These are phyloP conservation scores for Candida suzukii DNA, from an alignment of 805 yeast species.

Conservation along the genomic window DNA sequence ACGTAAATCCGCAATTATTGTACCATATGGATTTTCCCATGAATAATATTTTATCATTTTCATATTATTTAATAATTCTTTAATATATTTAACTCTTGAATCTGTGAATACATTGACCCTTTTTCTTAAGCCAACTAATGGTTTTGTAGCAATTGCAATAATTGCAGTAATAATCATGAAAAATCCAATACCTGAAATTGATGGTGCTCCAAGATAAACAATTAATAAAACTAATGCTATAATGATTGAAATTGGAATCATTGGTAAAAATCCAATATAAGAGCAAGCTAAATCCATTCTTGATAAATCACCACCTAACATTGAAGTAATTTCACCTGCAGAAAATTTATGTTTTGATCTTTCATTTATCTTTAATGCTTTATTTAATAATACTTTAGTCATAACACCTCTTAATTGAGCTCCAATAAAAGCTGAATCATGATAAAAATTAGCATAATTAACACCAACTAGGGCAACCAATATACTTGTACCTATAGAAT, in stretches of 20 bases:
- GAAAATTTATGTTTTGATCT: constrained; percentile 55
- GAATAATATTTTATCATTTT: constrained; percentile 82
- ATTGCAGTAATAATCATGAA: constrained; percentile 42
- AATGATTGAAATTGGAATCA: constrained; percentile 57
- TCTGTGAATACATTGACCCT: constrained; percentile 65
- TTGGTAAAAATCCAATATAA: constrained; percentile 56
- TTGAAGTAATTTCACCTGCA: constrained; percentile 63
- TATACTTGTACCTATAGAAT: constrained; percentile 59
- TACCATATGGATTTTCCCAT: constrained; percentile 80
- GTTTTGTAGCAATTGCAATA: constrained; percentile 41
- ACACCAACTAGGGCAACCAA: constrained; percentile 46
- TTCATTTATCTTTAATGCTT: constrained; percentile 56
- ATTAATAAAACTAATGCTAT: constrained; percentile 60
- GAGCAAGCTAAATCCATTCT: constrained; percentile 74
- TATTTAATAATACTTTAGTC: constrained; percentile 62
- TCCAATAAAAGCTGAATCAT: constrained; percentile 55
- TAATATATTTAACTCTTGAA: constrained; percentile 63
- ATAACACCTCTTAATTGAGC: constrained; percentile 64
- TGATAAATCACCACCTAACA: constrained; percentile 76
- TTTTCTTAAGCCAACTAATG: constrained; percentile 48
- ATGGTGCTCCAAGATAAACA: constrained; percentile 63
- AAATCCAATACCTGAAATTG: constrained; percentile 62
- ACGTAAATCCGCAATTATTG: constrained; percentile 49
- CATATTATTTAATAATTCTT: constrained; percentile 73
- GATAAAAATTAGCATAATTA: constrained; percentile 56